phyloP scores from a whole-genome alignment of 2,329 filamentous ascomycete species.

The Neobulgaria alba region DNA sequence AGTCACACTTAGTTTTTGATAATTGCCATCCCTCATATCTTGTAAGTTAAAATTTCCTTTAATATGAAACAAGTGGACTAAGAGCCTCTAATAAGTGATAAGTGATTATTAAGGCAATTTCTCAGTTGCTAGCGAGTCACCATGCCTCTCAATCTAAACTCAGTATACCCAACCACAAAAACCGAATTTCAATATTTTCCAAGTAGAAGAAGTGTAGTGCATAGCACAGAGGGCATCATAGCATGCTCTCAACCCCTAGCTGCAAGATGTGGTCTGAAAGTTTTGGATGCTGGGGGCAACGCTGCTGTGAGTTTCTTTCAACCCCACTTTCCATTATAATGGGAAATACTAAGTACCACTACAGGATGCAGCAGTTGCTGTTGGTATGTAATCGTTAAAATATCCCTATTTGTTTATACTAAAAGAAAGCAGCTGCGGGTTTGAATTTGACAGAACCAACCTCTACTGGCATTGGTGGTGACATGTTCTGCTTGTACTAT shows the following conservation, averaged over 20 bases:
- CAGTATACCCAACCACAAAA: constrained; percentile 24
- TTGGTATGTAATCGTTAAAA: constrained; percentile 45
- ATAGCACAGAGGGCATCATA: constrained; percentile 87
- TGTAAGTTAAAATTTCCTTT: too few relatives aligned
- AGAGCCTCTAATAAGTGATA: too few relatives aligned
- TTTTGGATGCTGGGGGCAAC: constrained; percentile 85
- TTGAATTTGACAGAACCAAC: constrained; percentile 90
- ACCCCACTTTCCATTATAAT: constrained; percentile 11
- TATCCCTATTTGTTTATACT: constrained; percentile 1
- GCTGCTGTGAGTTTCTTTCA: constrained; percentile 59
- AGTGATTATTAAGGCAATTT: too few relatives aligned
- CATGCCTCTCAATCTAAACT: constrained; percentile 27
- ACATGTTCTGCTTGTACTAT: constrained; percentile 95
- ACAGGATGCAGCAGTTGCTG: constrained; percentile 91
- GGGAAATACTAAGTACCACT: too few relatives aligned
- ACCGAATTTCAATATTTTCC: constrained; percentile 54
- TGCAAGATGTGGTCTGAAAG: constrained; percentile 74
- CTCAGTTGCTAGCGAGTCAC: neutral
- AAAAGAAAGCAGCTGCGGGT: constrained; percentile 56
- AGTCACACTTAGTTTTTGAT: too few relatives aligned
- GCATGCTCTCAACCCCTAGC: constrained; percentile 85
- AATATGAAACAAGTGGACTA: too few relatives aligned
- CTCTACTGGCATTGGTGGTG: constrained; percentile 90
- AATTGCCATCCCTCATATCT: too few relatives aligned
- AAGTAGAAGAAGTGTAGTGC: constrained; percentile 82